Evolutionary conservation across 139 green algal species (phyloP).

Genomic region (Marvania coccoides): DNA sequence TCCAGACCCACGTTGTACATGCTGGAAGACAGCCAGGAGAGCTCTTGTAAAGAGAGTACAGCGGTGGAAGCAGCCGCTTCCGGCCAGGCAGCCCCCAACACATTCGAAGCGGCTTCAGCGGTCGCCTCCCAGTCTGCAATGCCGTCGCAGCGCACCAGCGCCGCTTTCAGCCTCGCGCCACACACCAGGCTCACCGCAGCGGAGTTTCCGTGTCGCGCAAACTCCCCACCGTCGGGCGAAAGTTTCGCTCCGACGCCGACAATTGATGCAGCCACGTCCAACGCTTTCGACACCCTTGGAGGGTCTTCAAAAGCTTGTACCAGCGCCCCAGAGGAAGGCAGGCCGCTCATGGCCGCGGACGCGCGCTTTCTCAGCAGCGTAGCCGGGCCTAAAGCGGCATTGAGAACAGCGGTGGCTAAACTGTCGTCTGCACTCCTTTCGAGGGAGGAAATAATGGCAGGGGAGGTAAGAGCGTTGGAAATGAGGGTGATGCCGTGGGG

Average conservation of each 20-base stretch:
- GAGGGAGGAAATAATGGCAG: background rate
- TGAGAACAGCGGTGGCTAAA: background rate
- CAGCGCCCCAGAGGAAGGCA: too few species aligned
- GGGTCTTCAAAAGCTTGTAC: too few species aligned
- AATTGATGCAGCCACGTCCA: background rate
- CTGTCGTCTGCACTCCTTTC: background rate
- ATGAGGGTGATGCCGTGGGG: background rate
- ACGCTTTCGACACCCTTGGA: too few species aligned
- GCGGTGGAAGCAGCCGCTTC: too few species aligned
- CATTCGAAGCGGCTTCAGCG: background rate
- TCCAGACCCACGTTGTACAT: constrained; percentile 21
- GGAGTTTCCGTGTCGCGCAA: background rate
- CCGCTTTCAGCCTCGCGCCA: background rate
- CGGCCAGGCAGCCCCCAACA: background rate
- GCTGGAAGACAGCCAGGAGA: constrained; percentile 8
- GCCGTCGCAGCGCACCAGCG: background rate
- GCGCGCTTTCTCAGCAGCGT: background rate
- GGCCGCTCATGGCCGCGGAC: background rate
- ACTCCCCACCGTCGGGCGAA: too few species aligned
- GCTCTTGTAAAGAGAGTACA: background rate
- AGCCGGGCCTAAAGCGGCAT: background rate
- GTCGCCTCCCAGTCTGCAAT: background rate
- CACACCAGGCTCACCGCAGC: background rate
- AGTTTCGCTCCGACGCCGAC: background rate
- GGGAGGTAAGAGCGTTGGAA: background rate